phyloP scores from a whole-genome alignment of 75 land plant genomes.

The Gnetum montanum region DNA sequence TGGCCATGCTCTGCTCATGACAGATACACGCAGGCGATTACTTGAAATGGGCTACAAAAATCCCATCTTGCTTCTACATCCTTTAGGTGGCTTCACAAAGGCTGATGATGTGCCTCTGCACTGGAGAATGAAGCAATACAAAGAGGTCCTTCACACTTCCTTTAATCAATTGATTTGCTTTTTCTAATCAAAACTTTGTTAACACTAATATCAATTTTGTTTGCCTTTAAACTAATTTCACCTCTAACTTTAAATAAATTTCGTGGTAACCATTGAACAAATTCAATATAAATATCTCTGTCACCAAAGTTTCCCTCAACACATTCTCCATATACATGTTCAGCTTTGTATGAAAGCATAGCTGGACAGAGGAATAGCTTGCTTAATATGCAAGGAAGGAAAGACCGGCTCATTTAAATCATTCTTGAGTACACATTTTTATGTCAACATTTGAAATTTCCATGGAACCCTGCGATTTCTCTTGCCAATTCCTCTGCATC shows the following conservation, averaged over 20 bases:
- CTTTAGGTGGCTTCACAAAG: conserved; percentile 92
- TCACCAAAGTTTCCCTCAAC: no score
- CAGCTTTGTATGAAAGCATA: no score
- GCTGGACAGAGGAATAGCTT: no score
- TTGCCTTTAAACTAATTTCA: neutral
- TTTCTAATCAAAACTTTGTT: neutral
- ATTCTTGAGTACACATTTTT: no score
- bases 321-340: no score
- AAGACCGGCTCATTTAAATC: no score
- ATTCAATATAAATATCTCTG: no score
- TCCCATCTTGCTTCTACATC: conserved; percentile 88
- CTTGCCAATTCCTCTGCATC: no score
- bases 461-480: no score
- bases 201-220: neutral
- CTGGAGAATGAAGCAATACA: conserved; percentile 96
- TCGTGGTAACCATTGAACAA: no score
- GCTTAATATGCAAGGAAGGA: no score
- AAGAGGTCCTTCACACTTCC: conserved; percentile 40
- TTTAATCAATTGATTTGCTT: neutral
- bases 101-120: conserved; percentile 92
- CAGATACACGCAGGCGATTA: conserved; percentile 81
- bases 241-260: neutral
- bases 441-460: no score
- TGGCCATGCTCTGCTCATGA: conserved; percentile 97
- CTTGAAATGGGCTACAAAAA: conserved; percentile 96